phyloP scores from a whole-genome alignment of 2,329 filamentous ascomycete species.

The Curvularia sp. region DNA sequence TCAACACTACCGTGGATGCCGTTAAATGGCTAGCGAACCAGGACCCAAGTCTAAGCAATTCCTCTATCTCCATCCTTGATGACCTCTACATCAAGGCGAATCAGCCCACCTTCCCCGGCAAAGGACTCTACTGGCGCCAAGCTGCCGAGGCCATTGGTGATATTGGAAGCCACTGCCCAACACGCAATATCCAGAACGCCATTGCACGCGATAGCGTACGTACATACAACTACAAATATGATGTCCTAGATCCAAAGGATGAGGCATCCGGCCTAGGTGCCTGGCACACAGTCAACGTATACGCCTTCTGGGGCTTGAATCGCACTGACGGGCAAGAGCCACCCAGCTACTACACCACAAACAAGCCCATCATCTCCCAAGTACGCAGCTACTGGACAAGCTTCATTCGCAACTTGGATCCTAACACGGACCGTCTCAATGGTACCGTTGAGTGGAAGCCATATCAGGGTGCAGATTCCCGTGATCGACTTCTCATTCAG shows the following conservation, averaged over 20 bases:
- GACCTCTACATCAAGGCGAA: slow-evolving; percentile 61
- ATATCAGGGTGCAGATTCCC: slow-evolving; percentile 45
- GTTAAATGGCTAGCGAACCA: slow-evolving; percentile 65
- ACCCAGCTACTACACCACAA: slow-evolving; percentile 63
- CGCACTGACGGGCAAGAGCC: slow-evolving; percentile 61
- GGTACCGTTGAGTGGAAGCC: slow-evolving; percentile 61
- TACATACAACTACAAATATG: slow-evolving; percentile 74
- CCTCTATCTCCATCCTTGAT: slow-evolving; percentile 62
- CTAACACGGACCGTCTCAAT: slow-evolving; percentile 62
- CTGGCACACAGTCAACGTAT: slow-evolving; percentile 70
- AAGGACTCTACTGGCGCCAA: slow-evolving; percentile 65
- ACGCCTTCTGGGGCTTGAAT: slow-evolving; percentile 71
- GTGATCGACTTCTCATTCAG: slow-evolving; percentile 47
- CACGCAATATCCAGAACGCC: slow-evolving; percentile 61
- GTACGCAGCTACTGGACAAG: slow-evolving; percentile 77
- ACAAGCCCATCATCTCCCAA: slow-evolving; percentile 64
- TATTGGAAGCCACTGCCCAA: slow-evolving; percentile 70
- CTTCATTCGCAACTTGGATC: slow-evolving; percentile 71
- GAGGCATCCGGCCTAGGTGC: slow-evolving; percentile 66
- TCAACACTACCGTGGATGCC: slow-evolving; percentile 57
- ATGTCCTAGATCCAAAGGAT: slow-evolving; percentile 66
- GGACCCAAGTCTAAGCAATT: slow-evolving; percentile 61
- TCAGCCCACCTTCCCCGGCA: slow-evolving; percentile 52
- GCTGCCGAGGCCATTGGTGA: slow-evolving; percentile 67
- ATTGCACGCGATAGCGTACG: slow-evolving; percentile 49